Base-by-base conservation (phyloP, 2,329 filamentous ascomycete genomes). In the Pyricularia pennisetigena region DNA sequence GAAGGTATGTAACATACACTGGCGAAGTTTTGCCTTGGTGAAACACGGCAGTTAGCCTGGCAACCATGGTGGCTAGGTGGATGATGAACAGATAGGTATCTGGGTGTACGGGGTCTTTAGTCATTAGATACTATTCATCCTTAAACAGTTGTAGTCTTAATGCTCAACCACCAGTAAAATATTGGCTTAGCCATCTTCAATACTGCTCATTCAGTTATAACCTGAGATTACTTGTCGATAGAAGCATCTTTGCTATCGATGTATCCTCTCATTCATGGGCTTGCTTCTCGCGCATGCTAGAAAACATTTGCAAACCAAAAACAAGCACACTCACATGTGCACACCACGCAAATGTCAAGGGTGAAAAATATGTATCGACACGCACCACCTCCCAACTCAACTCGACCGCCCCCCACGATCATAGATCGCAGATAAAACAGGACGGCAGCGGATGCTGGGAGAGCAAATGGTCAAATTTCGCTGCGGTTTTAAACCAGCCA, bases 391-490 rank as follows among this genome's bases (percentile, higher is more conserved):
- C 70, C 72, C 69, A 24, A 28, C 68, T 32, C 69, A 57, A 67
- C 69, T 69, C 20, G 62, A 69, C 71, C 62, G 62, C 49, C 69
- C 68, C 69, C 67, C 61, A 20, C 28, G 68, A 65, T 67, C 67
- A 70, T 70, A 66, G 62, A 41, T 68, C 71, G 75, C 72, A 79
- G 79, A 78, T 80, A 74, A 41, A 16, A 62, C 79, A 81, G 78
- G 75, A 75, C 71, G 68, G 69, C 69, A 62, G 71, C 69, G n/a
- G 70, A 70, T 73, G 72, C 72, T 71, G 75, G 76, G 79, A 79
- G 75, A 79, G 78, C 77, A 81, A 79, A 81, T 77, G 78, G 78
- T 80, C 77, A 78, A 79, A 76, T 77, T 74, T 74, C 75, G 41
- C 41, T 54, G 41, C 41, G 72, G 70, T 70, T 69, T 69, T 71